Percentiles rank a stretch among this genome's conserved stretches.
Conservation (phyloP, 2,329 filamentous ascomycete genomes). For the Fusarium annulatum region DNA sequence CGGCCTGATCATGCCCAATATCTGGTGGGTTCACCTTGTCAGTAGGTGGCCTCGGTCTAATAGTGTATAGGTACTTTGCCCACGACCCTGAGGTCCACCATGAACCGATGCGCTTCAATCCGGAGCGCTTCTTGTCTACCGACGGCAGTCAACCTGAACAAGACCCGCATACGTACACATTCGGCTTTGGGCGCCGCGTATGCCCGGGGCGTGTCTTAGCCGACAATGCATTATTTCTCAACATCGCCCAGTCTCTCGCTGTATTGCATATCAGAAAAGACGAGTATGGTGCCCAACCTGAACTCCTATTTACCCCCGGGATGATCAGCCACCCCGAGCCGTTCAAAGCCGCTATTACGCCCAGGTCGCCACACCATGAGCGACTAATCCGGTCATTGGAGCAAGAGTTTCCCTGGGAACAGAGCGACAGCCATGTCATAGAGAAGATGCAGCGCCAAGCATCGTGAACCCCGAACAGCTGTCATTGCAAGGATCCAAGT, state of each 20-base stretch:
- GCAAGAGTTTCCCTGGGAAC: constrained; percentile 27
- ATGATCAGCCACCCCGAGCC: constrained; percentile 28
- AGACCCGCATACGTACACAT: constrained; percentile 45
- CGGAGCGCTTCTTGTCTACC: constrained; percentile 26
- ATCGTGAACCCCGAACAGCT: not conserved
- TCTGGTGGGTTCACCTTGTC: constrained; percentile 14
- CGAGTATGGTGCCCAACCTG: not conserved
- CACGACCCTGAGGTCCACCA: constrained; percentile 31
- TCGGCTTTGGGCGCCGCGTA: constrained; percentile 51
- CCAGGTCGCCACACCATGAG: constrained; percentile 23
- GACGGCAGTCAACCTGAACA: constrained; percentile 37
- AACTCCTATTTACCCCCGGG: constrained; percentile 24
- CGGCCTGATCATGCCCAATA: constrained; percentile 31
- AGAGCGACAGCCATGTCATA: constrained; percentile 20
- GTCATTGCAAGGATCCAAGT: not conserved
- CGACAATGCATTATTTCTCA: constrained; percentile 46
- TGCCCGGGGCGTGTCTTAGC: constrained; percentile 49
- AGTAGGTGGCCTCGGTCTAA: too few species aligned
- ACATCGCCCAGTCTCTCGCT: constrained; percentile 55
- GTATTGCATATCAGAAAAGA: constrained; percentile 54
- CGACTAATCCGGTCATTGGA: constrained; percentile 27
- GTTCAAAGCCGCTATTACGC: constrained; percentile 23
- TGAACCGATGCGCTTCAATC: constrained; percentile 26
- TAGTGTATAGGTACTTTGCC: constrained; percentile 22
- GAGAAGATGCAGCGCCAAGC: constrained; percentile 9